Percentiles rank a stretch among this genome's conserved stretches.
Evolutionary conservation across 495 filamentous ascomycete genomes (phyloP).

Genomic region (Arthonia radiata): DNA sequence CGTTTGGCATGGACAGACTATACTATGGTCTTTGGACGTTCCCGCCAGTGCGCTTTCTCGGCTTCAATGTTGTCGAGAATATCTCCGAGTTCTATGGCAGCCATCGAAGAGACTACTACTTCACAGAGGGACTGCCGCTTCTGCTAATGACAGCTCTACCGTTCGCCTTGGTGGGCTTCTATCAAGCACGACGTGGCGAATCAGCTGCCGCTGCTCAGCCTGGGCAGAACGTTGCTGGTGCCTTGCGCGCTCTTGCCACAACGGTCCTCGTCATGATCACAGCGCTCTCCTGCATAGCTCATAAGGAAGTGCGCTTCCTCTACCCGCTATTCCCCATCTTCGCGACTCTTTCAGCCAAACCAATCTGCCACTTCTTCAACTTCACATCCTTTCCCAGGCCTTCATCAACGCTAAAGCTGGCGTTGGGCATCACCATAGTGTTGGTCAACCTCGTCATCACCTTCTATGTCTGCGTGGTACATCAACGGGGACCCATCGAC

Average conservation of each 20-base stretch:
- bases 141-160: slow-evolving; percentile 66
- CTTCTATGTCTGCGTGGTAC: slow-evolving; percentile 44
- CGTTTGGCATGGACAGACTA: slow-evolving; percentile 42
- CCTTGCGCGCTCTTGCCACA: slow-evolving; percentile 30
- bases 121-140: slow-evolving; percentile 70
- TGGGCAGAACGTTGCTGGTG: background rate
- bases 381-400: slow-evolving; percentile 5
- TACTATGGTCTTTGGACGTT: slow-evolving; percentile 83
- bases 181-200: slow-evolving; percentile 16
- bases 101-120: slow-evolving; percentile 82
- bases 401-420: slow-evolving; percentile 4
- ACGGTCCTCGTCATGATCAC: slow-evolving; percentile 33
- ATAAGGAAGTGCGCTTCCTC: slow-evolving; percentile 96
- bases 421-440: slow-evolving; percentile 22
- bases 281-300: slow-evolving; percentile 53
- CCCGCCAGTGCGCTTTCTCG: slow-evolving; percentile 65
- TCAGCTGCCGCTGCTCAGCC: background rate
- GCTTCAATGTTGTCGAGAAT: slow-evolving; percentile 75
- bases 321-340: slow-evolving; percentile 76
- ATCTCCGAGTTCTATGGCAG: slow-evolving; percentile 81
- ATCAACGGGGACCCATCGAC: slow-evolving; percentile 53
- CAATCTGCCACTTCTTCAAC: slow-evolving; percentile 37
- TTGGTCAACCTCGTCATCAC: slow-evolving; percentile 45
- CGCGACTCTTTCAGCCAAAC: slow-evolving; percentile 51
- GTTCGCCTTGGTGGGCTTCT: slow-evolving; percentile 43